phyloP scores from a whole-genome alignment of 108 stramenopile genomes.

The Asterionellopsis glacialis region DNA sequence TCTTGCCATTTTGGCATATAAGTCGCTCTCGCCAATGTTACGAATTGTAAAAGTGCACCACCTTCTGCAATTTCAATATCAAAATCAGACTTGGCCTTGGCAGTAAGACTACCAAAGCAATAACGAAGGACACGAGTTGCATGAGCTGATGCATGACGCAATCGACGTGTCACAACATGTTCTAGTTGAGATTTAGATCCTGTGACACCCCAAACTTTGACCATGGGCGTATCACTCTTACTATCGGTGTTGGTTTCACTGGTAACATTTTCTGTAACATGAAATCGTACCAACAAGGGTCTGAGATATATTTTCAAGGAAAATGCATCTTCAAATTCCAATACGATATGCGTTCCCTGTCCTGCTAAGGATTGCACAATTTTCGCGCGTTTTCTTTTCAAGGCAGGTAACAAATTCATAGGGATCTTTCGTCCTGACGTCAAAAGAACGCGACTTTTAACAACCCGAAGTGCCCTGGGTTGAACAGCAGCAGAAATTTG shows the following conservation, averaged over 20 bases:
- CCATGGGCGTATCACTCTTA: background rate
- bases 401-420: constrained; percentile 50
- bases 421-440: constrained; percentile 46
- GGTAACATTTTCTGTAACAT: constrained; percentile 26
- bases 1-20: constrained; percentile 74
- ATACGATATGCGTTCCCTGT: constrained; percentile 34
- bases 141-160: constrained; percentile 72
- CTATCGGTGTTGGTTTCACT: constrained; percentile 1
- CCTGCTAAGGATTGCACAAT: constrained; percentile 29
- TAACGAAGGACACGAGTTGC: constrained; percentile 60
- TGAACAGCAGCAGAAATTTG: constrained; percentile 2
- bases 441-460: constrained; percentile 47
- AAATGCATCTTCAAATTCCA: constrained; percentile 73
- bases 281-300: constrained; percentile 63
- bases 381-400: constrained; percentile 56
- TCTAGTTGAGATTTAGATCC: constrained; percentile 37
- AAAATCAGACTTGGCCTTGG: constrained; percentile 47
- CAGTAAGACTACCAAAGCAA: constrained; percentile 50
- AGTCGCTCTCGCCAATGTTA: constrained; percentile 57
- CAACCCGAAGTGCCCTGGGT: constrained; percentile 16
- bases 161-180: constrained; percentile 56
- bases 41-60: constrained; percentile 62
- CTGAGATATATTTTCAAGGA: constrained; percentile 71
- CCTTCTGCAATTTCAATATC: constrained; percentile 74
- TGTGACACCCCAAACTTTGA: constrained; percentile 42